Base-by-base conservation (phyloP, 805 yeast genomes). In the Peterozyma xylosa region DNA sequence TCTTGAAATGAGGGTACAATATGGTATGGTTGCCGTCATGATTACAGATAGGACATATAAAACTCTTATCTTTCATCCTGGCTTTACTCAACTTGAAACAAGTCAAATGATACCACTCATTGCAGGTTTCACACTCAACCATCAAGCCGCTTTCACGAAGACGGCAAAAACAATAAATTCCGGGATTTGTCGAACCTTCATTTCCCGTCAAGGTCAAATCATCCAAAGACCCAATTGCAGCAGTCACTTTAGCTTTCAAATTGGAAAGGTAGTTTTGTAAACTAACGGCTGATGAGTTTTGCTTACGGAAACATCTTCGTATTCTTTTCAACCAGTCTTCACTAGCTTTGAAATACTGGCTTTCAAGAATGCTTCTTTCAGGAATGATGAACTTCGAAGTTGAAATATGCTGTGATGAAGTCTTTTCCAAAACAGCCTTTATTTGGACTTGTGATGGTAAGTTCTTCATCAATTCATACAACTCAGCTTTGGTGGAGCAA, bases 81-180 rank as follows among this genome's bases (percentile, higher is more conserved):
- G 46, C 46, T 27, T 51, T 54, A 35, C 48, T 47, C 35, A 67
- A 54, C 41, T 70, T 71, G 37, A 82, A 65, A 58, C 90, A 83
- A 13, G 59, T 60, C 38, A 73, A 70, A 55, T 83, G 90, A 53
- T 76, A 83, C 89, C 89, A 82, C 52, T 82, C 87, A 42, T 72
- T 67, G 57, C 91, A 84, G 14, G 58, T 60, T 49, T 82, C 89
- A 61, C 90, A 83, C 46, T 76, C 83, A 38, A 81, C 75, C 86
- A 82, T 82, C 0, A 74, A 70, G 6, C 85, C 73, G 51, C 71
- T 59, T 51, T 82, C 90, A 18, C 60, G 59, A 39, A 72, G 74
- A 38, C 88, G 68, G 57, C 91, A 83, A 45, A 79, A 62, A 54
- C 90, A 83, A 54, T 76, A 82, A 17, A 45, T 37, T 11, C 16